Conservation (phyloP, 2,329 filamentous ascomycete species). For the Fusarium pseudograminearum region DNA sequence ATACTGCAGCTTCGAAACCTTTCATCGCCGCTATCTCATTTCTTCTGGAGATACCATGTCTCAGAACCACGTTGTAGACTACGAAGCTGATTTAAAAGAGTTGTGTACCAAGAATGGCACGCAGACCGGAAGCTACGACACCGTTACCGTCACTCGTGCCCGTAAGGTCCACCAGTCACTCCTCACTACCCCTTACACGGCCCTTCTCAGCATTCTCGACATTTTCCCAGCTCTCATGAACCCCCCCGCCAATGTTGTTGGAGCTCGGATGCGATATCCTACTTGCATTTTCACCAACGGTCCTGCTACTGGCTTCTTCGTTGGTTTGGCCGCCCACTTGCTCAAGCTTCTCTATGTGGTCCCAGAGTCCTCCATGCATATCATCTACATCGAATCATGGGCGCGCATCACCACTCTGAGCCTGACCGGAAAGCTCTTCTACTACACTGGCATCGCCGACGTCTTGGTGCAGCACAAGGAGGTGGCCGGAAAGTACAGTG, state of each 20-base stretch:
- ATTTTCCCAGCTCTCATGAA: constrained; percentile 68
- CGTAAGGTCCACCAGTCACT: constrained; percentile 85
- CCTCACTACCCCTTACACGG: constrained; percentile 76
- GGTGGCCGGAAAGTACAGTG: constrained; percentile 63
- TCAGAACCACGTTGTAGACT: constrained; percentile 72
- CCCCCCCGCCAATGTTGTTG: constrained; percentile 44
- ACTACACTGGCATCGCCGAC: constrained; percentile 74
- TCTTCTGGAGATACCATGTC: constrained; percentile 80
- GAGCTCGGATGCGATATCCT: constrained; percentile 62
- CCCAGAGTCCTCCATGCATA: constrained; percentile 70
- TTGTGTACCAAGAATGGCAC: constrained; percentile 35
- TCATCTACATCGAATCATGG: constrained; percentile 93
- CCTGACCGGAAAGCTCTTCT: constrained; percentile 82
- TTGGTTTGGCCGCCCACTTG: constrained; percentile 65
- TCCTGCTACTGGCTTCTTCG: constrained; percentile 85
- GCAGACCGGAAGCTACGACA: constrained; percentile 66
- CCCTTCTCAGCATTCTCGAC: constrained; percentile 72
- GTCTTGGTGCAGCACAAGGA: constrained; percentile 84
- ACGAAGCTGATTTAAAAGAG: constrained; percentile 52
- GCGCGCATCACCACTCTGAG: constrained; percentile 86
- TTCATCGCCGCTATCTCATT: constrained; percentile 85
- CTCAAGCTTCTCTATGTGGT: constrained; percentile 61
- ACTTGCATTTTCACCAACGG: constrained; percentile 88
- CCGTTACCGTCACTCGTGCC: constrained; percentile 79
- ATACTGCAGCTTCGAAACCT: constrained; percentile 61